These are phyloP conservation scores for Hysterangium stoloniferum DNA, from an alignment of 768 basidiomycete genomes.

Conservation along the genomic window DNA sequence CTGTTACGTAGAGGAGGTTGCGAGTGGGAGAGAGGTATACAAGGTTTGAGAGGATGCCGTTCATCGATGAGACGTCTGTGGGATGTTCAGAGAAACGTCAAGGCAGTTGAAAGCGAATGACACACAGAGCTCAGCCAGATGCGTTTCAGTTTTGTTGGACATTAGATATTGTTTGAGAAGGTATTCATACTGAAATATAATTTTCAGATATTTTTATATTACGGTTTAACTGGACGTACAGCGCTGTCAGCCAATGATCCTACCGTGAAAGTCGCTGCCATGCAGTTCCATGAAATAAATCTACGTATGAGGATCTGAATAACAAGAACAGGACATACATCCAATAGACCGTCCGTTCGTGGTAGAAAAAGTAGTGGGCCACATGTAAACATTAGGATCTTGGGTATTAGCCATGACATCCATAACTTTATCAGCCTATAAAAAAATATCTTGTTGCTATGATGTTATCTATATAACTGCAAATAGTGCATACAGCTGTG, in stretches of 20 bases:
- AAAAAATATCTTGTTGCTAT: background rate
- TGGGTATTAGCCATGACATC: constrained; percentile 40
- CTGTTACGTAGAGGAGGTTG: constrained; percentile 18
- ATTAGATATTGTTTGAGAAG: constrained; percentile 20
- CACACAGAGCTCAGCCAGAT: constrained; percentile 19
- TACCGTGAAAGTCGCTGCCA: constrained; percentile 36
- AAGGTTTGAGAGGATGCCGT: constrained; percentile 34
- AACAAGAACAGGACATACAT: constrained; percentile 30
- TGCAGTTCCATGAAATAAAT: constrained; percentile 6
- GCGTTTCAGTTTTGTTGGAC: constrained; percentile 17
- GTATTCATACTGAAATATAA: constrained; percentile 3
- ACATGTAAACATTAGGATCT: constrained; percentile 48
- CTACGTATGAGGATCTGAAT: background rate
- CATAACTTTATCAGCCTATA: constrained; percentile 43
- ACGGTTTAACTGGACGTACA: constrained; percentile 4
- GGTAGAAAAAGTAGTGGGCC: constrained; percentile 52
- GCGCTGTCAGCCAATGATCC: constrained; percentile 65
- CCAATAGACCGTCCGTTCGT: constrained; percentile 36
- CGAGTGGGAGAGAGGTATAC: constrained; percentile 19
- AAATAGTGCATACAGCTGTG: constrained; percentile 30
- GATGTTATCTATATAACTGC: no score
- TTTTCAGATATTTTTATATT: background rate
- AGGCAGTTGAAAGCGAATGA: background rate
- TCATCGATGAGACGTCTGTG: constrained; percentile 54
- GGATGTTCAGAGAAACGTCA: background rate